These are phyloP conservation scores for Tylopilus rubrobrunneus DNA, from an alignment of 768 basidiomycete genomes.

Conservation along the genomic window DNA sequence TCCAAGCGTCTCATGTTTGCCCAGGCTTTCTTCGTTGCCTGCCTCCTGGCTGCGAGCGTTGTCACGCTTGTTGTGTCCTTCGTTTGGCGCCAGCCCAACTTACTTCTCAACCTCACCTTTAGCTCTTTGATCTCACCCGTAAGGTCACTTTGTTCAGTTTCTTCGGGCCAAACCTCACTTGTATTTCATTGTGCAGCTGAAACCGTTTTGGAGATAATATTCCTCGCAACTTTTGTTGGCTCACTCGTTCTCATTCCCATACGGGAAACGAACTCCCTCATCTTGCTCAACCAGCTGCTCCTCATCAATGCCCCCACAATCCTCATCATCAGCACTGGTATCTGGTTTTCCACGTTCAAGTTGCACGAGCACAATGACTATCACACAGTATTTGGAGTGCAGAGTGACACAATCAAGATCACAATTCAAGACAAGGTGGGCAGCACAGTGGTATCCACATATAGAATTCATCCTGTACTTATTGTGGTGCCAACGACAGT, in stretches of 20 bases:
- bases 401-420: slow-evolving; percentile 44
- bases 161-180: not conserved
- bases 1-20: slow-evolving; percentile 65
- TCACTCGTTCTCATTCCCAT: slow-evolving; percentile 72
- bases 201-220: slow-evolving; percentile 58
- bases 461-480: not conserved
- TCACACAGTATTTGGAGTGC: slow-evolving; percentile 49
- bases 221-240: slow-evolving; percentile 64
- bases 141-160: slow-evolving; percentile 6
- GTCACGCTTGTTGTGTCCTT: slow-evolving; percentile 65
- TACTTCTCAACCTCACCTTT: slow-evolving; percentile 74
- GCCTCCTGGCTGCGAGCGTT: slow-evolving; percentile 66
- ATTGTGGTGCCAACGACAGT: slow-evolving; percentile 35
- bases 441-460: not conserved
- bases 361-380: slow-evolving; percentile 70
- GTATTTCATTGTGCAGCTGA: slow-evolving; percentile 48
- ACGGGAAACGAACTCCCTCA: slow-evolving; percentile 63
- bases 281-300: slow-evolving; percentile 73
- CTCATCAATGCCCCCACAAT: slow-evolving; percentile 59
- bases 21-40: slow-evolving; percentile 70
- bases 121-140: slow-evolving; percentile 59
- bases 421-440: slow-evolving; percentile 71
- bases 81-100: slow-evolving; percentile 62
- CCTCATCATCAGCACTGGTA: slow-evolving; percentile 59
- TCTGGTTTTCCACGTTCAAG: slow-evolving; percentile 86